Evolutionary conservation across 345 rosid genomes (phyloP), one percentile per base, ranked within the genome.

Genomic region (Viola odorata): DNA sequence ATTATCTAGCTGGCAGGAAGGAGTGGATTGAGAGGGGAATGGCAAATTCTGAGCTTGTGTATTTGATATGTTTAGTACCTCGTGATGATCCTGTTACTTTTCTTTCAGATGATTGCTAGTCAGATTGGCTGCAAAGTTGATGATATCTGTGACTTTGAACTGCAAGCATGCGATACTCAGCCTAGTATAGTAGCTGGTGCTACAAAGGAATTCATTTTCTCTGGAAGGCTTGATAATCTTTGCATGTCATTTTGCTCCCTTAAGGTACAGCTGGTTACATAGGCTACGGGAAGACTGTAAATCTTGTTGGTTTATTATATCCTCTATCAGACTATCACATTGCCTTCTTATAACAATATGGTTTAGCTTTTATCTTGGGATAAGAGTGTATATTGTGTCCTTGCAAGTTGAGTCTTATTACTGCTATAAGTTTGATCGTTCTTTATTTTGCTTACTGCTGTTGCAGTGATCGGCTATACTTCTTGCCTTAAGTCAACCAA

Each of bases 121-220:
- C 74, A 80, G 47, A 70, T 84, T 61, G 83, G 85, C 44, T 94
- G 97, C 68, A 63, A 73, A 61, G 80, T 88, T 16, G 85, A 76
- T 54, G 88, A 82, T 71, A 94, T 90, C 67, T 84, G 81, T 56
- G 99, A 94, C 73, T 90, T 91, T 81, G 99, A 94, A 73, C 74
- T 94, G 72, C 97, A 94, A 86, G 95, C 88, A 58, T 94, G 99
- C 61, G 99, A 94, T 71, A 88, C 97, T 55, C 99, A 94, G 73
- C 95, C 91, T 40, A 88, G 96, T 76, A 56, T 79, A 67, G 76
- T 85, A 50, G 99, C 73, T 45, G 97, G 97, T 75, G 96, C 88
- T 68, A 64, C 81, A 40, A 88, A 90, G 75, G 96, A 95, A 74
- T 95, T 95, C 65, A 53, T 95, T 67, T 95, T 82, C 73, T 88